Evolutionary conservation across 2,329 filamentous ascomycete genomes (phyloP).

Genomic region (Colletotrichum spinosum): DNA sequence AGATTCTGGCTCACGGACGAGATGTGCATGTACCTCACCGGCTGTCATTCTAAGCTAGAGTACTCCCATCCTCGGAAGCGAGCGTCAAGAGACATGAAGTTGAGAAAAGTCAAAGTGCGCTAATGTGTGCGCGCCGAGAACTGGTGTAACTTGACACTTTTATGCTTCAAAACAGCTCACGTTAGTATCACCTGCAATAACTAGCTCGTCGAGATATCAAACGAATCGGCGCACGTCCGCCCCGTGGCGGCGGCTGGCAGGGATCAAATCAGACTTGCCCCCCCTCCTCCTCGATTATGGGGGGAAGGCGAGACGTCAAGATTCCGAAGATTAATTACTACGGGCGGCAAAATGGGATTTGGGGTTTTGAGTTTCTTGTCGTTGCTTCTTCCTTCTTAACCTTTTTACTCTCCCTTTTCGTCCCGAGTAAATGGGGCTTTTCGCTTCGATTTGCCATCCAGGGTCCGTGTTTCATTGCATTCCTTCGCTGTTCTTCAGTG

Average conservation of each 20-base stretch:
- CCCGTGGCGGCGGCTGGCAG: neutral
- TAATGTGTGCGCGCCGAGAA: slow-evolving; percentile 5
- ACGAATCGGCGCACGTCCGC: neutral
- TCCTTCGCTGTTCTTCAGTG: slow-evolving; percentile 18
- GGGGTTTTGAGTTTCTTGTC: slow-evolving; percentile 9
- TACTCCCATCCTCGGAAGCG: neutral
- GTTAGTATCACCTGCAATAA: too few relatives aligned
- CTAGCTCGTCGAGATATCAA: neutral
- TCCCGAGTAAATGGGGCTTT: neutral
- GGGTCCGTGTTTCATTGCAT: slow-evolving; percentile 23
- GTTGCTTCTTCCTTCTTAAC: neutral
- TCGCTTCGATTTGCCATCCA: slow-evolving; percentile 1
- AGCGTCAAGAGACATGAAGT: neutral
- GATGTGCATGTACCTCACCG: neutral
- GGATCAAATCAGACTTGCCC: neutral
- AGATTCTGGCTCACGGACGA: neutral
- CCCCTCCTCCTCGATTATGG: neutral
- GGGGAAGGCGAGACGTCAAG: neutral
- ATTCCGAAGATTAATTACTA: neutral
- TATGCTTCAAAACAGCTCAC: neutral
- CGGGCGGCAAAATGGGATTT: neutral
- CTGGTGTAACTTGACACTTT: slow-evolving; percentile 7
- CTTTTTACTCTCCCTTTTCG: slow-evolving; percentile 4
- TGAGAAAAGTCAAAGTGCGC: slow-evolving; percentile 9
- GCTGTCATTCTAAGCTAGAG: too few relatives aligned